A percentile compares a stretch with the other conserved stretches of the same genome.
phyloP scores from a whole-genome alignment of 164 flowering plant species.

The Vitis rotundifolia region DNA sequence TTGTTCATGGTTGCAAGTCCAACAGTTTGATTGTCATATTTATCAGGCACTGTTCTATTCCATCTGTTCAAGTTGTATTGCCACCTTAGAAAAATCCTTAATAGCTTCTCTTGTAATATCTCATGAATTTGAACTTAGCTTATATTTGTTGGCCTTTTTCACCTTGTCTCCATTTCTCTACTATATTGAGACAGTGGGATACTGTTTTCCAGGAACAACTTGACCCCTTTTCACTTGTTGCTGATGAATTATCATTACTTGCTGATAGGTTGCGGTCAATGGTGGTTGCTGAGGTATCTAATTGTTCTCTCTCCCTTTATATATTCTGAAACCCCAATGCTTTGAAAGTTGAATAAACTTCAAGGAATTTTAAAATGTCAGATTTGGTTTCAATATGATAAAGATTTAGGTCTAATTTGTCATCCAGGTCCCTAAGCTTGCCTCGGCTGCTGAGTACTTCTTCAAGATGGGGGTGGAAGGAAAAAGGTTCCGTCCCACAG shows the following conservation, averaged over 20 bases:
- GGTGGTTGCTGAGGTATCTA: conserved; percentile 87
- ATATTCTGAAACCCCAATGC: neutral
- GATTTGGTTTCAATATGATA: neutral
- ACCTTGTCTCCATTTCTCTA: neutral
- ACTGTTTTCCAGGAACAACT: conserved; percentile 55
- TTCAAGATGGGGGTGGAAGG: conserved; percentile 97
- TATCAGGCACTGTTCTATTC: too few species aligned
- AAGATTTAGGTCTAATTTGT: conserved; percentile 1
- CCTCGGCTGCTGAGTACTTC: conserved; percentile 96
- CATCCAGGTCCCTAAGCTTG: conserved; percentile 88
- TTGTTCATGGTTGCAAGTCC: too few species aligned
- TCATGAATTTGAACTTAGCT: neutral
- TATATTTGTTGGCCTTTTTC: neutral
- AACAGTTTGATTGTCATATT: too few species aligned
- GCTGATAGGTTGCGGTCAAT: conserved; percentile 71
- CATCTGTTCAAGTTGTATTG: too few species aligned
- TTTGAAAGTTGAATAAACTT: neutral
- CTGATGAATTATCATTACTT: conserved; percentile 81
- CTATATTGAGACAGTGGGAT: neutral
- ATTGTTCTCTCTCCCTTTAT: neutral
- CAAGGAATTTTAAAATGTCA: too few species aligned
- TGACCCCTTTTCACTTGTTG: conserved; percentile 96
- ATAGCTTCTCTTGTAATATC: neutral
- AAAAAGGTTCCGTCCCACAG: conserved; percentile 94
- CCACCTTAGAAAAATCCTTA: too few species aligned